phyloP scores from a whole-genome alignment of 2,329 filamentous ascomycete genomes.

The Rhynchosporium graminicola region DNA sequence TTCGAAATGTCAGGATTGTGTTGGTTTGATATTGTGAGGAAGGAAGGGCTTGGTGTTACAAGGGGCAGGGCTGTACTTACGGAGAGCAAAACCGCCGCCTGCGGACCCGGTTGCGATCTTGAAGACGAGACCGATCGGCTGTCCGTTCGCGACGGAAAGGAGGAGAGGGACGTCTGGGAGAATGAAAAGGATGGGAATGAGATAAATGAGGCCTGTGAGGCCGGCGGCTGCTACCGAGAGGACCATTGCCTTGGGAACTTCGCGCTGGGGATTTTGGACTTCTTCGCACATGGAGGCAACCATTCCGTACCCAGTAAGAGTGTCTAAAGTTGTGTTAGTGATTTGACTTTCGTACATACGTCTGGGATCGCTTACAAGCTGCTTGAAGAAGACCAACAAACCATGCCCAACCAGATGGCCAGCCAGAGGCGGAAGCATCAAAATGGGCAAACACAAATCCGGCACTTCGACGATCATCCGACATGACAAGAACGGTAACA shows the following conservation, averaged over 20 bases:
- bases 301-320: constrained; percentile 68
- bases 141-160: constrained; percentile 66
- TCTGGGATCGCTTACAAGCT: constrained; percentile 30
- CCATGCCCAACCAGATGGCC: constrained; percentile 70
- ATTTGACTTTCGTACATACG: not conserved
- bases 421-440: constrained; percentile 65
- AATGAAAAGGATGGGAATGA: constrained; percentile 76
- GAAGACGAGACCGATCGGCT: constrained; percentile 76
- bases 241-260: constrained; percentile 72
- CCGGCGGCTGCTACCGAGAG: constrained; percentile 67
- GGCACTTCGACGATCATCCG: constrained; percentile 56
- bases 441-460: constrained; percentile 70
- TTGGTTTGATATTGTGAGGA: not conserved
- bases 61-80: not conserved
- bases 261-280: constrained; percentile 66
- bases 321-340: constrained; percentile 46
- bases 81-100: constrained; percentile 68
- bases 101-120: constrained; percentile 61
- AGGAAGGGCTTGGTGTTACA: not conserved
- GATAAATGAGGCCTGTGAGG: constrained; percentile 65
- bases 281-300: constrained; percentile 73
- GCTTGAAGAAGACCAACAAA: constrained; percentile 71
- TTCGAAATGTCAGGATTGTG: not conserved
- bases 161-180: constrained; percentile 67
- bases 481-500: constrained; percentile 57